Evolutionary conservation across 2,329 filamentous ascomycete species (phyloP), one percentile per base, ranked within the genome.

Genomic region (Paramyrothecium roridum): DNA sequence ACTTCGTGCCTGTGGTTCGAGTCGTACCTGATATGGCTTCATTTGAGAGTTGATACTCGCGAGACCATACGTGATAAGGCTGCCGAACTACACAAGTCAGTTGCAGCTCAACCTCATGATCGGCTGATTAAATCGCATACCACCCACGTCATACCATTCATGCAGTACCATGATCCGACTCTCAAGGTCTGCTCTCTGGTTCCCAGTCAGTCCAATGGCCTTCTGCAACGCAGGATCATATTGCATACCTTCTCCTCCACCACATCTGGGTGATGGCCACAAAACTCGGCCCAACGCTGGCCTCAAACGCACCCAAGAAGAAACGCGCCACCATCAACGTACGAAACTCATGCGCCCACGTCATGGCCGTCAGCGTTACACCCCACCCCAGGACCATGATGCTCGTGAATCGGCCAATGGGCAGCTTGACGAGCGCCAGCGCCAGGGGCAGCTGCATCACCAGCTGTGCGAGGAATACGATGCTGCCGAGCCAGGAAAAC

Each of bases 221-320:
- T 10, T 30, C 26, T 30, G 26, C 26, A 10, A 30, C 26, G 26
- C 26, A 30, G 26, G 10, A 4, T 30, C 10, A 4, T 6, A 10
- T 30, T 10, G 26, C 55, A 23, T 59, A 70, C 55, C 76, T 73
- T 52, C 82, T 75, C 46, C 80, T 76, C 73, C 81, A 87, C 83
- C 83, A 87, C 80, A 85, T 84, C 54, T 80, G 77, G 1, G 82
- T 83, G 34, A 84, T 80, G 19, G 80, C 80, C 17, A 84, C 73
- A 59, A 84, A 85, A 20, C 77, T 78, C 0, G 82, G 81, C 2
- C 69, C 70, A 43, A 73, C 63, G 46, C 69, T 70, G 3, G 70
- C 76, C 61, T 86, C 83, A 62, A 85, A 85, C 1, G 81, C 70
- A 10, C 83, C 83, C 2, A 86, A 71, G 55, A 86, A 76, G 58